Conservation (phyloP, 2,329 filamentous ascomycete genomes). For the Domatiomyces catenatus region DNA sequence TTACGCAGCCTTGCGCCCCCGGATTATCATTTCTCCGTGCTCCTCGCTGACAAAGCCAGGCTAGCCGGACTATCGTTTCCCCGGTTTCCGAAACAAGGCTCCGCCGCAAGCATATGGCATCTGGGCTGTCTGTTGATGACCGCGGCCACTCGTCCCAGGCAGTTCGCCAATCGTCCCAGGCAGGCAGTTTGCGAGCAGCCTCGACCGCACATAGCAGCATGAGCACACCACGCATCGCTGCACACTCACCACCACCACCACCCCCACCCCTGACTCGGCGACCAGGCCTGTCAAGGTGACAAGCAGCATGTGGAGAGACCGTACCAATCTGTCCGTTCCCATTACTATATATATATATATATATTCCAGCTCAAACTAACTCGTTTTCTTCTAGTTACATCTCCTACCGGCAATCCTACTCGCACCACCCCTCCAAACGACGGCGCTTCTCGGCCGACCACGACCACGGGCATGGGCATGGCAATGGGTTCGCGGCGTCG, state of each 20-base stretch:
- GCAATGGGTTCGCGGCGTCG: constrained; percentile 47
- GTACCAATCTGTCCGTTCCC: constrained; percentile 75
- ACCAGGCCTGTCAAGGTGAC: neutral
- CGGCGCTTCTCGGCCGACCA: constrained; percentile 44
- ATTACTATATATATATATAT: constrained; percentile 3
- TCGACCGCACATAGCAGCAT: neutral
- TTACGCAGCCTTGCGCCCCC: neutral
- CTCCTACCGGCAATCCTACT: constrained; percentile 96
- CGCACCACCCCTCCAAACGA: constrained; percentile 83
- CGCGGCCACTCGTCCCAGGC: neutral
- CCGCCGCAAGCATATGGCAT: too few species aligned
- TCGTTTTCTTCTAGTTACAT: constrained; percentile 54
- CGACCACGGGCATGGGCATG: too few species aligned
- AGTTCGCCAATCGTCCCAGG: neutral
- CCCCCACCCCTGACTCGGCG: neutral
- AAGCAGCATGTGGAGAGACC: constrained; percentile 88
- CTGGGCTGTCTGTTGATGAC: neutral
- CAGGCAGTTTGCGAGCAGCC: neutral
- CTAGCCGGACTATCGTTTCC: neutral
- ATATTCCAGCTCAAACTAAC: constrained; percentile 17
- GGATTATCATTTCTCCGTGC: constrained; percentile 5
- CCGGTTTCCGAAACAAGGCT: too few species aligned
- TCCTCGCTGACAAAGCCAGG: neutral
- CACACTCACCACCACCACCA: neutral
- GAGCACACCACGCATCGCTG: neutral